A percentile compares a stretch with the other conserved stretches of the same genome.
Conservation (phyloP, 2,329 filamentous ascomycete species). For the Aspergillus sp. region DNA sequence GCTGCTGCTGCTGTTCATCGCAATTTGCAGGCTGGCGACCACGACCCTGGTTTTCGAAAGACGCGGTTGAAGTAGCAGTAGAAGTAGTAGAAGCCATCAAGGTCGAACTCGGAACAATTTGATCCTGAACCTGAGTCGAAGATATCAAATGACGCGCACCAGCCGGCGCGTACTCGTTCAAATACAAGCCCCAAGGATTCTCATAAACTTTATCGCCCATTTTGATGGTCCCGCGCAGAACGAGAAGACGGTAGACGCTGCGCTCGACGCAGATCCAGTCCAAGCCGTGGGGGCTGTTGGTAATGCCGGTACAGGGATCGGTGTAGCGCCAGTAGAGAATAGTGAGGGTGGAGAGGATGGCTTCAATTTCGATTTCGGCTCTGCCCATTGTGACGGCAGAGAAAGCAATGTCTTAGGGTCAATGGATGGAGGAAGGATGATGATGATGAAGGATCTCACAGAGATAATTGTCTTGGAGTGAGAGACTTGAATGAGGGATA, state of each 20-base stretch:
- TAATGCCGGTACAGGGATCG: constrained; percentile 1
- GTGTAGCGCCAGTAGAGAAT: constrained; percentile 3
- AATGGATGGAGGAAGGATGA: not conserved
- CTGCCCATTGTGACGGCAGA: constrained; percentile 5
- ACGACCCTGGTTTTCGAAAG: not conserved
- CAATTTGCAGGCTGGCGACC: not conserved
- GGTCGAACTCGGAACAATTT: not conserved
- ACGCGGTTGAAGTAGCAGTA: not conserved
- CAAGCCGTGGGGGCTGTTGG: constrained; percentile 4
- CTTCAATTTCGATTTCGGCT: constrained; percentile 1
- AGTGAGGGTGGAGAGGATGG: not conserved
- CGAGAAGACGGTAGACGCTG: constrained; percentile 7
- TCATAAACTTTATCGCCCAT: not conserved
- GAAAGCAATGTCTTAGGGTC: not conserved
- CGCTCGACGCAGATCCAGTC: constrained; percentile 3
- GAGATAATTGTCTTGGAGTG: constrained; percentile 40
- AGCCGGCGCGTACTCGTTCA: constrained; percentile 5
- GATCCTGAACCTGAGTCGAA: not conserved
- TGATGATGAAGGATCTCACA: constrained; percentile 30
- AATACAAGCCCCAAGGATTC: constrained; percentile 7
- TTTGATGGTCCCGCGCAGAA: constrained; percentile 3
- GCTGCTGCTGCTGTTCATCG: not conserved
- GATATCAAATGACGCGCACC: not conserved
- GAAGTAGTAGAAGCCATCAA: not conserved
- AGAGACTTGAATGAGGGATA: constrained; percentile 31